A percentile compares a stretch with the other conserved stretches of the same genome.
These are phyloP conservation scores for Cyamopsis tetragonoloba DNA, from an alignment of 306 rosid species.

Conservation along the genomic window DNA sequence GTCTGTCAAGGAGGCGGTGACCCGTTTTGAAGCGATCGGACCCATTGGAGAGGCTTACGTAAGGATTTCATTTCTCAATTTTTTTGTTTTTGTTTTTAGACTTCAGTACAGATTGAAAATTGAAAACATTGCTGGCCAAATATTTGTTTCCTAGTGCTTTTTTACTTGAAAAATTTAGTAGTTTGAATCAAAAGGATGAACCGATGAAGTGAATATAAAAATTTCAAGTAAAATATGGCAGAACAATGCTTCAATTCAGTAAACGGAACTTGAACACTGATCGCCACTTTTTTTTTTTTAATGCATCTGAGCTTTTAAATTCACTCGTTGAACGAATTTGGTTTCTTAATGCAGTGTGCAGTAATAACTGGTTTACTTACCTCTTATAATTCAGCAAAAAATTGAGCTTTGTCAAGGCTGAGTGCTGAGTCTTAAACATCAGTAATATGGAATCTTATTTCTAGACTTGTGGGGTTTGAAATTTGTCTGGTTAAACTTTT, in stretches of 20 bases:
- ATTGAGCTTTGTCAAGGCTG: not conserved
- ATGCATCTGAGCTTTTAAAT: not conserved
- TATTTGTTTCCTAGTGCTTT: not conserved
- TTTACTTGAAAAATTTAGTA: not conserved
- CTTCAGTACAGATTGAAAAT: not conserved
- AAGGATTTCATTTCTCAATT: slow-evolving; percentile 13
- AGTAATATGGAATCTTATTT: not conserved
- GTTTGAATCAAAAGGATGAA: not conserved
- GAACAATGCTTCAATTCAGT: not conserved
- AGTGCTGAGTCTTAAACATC: not conserved
- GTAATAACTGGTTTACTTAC: not conserved
- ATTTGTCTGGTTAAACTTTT: not conserved
- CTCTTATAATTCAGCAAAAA: not conserved
- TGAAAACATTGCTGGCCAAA: not conserved
- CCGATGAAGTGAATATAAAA: not conserved
- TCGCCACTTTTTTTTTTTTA: not conserved
- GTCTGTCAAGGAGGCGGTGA: slow-evolving; percentile 92
- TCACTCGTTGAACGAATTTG: not conserved
- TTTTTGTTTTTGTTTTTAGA: not conserved
- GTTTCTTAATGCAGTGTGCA: not conserved
- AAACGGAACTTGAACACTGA: not conserved
- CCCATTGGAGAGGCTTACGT: slow-evolving; percentile 53
- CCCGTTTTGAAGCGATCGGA: slow-evolving; percentile 77
- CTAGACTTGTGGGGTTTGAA: not conserved
- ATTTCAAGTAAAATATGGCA: not conserved